Evolutionary conservation across 768 basidiomycete genomes (phyloP), one percentile per base, ranked within the genome.

Genomic region (Phaeotremella fagi): DNA sequence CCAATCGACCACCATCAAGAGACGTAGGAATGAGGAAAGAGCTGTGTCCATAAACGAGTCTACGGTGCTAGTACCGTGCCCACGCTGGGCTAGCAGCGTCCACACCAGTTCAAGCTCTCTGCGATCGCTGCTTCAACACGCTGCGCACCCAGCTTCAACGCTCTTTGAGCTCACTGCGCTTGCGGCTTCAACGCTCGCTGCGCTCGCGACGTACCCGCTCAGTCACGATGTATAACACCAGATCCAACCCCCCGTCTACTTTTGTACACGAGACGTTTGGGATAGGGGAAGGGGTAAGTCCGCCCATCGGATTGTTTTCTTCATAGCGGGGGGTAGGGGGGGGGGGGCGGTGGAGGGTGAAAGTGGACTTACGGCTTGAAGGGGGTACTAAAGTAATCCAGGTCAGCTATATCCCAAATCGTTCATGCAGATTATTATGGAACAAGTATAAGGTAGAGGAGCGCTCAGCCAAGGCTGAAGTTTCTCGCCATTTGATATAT

Each of bases 381-480:
- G 9, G 16, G 31, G 7, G 16, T 33, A 7, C 31, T 16, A 33
- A 7, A 33, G 9, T 33, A n/a, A 16, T 33, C 31, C 9, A 33
- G 7, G 16, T 33, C 31, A 33, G 31, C 31, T 33, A 33, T 33
- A 33, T n/a, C n/a, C n/a, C n/a, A n/a, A n/a, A n/a, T n/a, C n/a
- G n/a, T n/a, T n/a, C 31, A 7, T 33, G 7, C 38, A 18, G 38
- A 41, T 14, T 23, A 16, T 20, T 18, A 37, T 4, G 22, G 25
- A 36, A 5, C 15, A 4, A 25, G 42, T 23, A 46, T 35, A 26
- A 14, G 48, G 45, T 26, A 43, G 27, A 26, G 35, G 20, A 28
- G 47, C 65, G 68, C 68, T 70, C 68, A 64, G 68, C 64, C 68
- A 70, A 70, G 68, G 68, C 68, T 70, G 68, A 70, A 66, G 42